Base-by-base conservation (phyloP, 192 early-diverging fungal species). In the Umbelopsis vinacea region DNA sequence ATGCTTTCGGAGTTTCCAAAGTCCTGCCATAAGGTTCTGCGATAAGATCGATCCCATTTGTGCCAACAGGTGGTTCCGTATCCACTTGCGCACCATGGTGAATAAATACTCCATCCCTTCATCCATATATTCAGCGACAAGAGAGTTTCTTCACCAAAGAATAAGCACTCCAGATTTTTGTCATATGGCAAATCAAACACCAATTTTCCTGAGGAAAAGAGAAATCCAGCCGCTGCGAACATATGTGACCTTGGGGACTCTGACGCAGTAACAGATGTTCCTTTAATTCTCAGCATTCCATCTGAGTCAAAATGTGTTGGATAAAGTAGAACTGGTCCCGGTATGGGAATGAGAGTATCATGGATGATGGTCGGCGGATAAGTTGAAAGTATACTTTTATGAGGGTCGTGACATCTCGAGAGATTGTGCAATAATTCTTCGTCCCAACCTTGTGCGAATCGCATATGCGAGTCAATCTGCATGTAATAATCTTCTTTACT, bases 141-240 rank as follows among this genome's bases (percentile, higher is more conserved):
- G n/a, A 50, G 15, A 19, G n/a, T 50, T 21, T 50, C 48, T 19
- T 50, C 48, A 15, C 48, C 48, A 6, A 50, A 50, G n/a, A 50
- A 50, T 50, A 50, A 50, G 48, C 7, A 50, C 48, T 50, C 19
- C n/a, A 50, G 48, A 21, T 5, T 50, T 15, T 50, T 50, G n/a
- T 50, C 48, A 19, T 50, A 50, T 6, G 48, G 48, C 11, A 8
- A 50, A 1, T 50, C 48, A n/a, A 15, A 21, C 5, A 50, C 48
- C 7, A 50, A 3, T 50, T 50, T 17, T 0, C 11, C 15, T 21
- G 48, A 6, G 2, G 48, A 17, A 50, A 50, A 50, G 1, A 50
- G 48, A 50, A 50, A 50, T 50, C 48, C 48, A 50, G 48, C 48
- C n/a, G 48, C 48, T 21, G n/a, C 48, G 15, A 50, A 50, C 48